Evolutionary conservation across 306 rosid genomes (phyloP), one percentile per base, ranked within the genome.

Genomic region (Lupinus albus): DNA sequence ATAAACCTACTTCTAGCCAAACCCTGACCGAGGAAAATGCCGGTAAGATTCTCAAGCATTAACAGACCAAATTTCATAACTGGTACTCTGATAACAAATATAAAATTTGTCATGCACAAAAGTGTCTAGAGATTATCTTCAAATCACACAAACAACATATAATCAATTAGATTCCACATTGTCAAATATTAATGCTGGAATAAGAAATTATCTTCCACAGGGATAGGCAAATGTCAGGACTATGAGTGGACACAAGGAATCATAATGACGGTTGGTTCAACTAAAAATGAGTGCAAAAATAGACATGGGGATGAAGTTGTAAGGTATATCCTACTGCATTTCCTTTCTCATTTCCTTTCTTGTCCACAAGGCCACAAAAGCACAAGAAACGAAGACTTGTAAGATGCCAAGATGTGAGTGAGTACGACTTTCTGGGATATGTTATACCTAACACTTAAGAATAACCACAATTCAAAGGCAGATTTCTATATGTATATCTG

Each of bases 111-210:
- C 63, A 18, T 1, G 25, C 25, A 13, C 39, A 32, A 51, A 6
- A 12, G 30, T 44, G 25, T 49, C 49, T 8, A 1, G 25, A 41
- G 46, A 47, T 18, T 11, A 58, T 30, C 21, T 38, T 49, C 35
- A 45, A 54, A 64, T 53, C 48, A 56, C 38, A 35, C n/a, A 60
- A 56, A 20, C 25, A 20, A 20, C 25, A 20, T 20, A 73, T 30
- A 51, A 12, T 16, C 44, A 13, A 61, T 14, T 67, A 35, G 68
- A 66, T 65, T 56, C 58, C 73, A 74, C 28, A 56, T 47, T 30
- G 25, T 61, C 41, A 53, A n/a, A n/a, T n/a, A n/a, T n/a, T n/a
- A n/a, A n/a, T n/a, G n/a, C n/a, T 50, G 61, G 3, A 39, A 47
- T 71, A 18, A 7, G 36, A 16, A 67, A 67, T 38, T 67, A 38